Base-by-base conservation (phyloP, 495 filamentous ascomycete species). In the Neurospora sp. region DNA sequence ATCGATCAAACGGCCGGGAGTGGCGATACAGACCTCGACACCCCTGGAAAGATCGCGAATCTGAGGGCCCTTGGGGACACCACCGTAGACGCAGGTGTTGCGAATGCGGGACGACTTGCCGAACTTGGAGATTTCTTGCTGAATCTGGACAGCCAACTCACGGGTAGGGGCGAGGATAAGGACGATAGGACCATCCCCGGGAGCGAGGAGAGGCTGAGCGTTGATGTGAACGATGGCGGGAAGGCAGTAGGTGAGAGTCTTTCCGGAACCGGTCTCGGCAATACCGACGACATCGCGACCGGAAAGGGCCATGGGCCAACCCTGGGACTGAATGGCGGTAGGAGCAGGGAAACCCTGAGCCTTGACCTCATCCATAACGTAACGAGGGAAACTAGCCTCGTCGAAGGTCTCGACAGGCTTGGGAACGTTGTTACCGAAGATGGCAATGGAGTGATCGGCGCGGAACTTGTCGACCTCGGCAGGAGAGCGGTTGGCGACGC, bases 201-300 rank as follows among this genome's bases (percentile, higher is more conserved):
- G 94, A n/a, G 94, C 91, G 74, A 99, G 90, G 35, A 99, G 93
- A 74, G 96, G 96, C 85, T 99, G 96, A 40, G 96, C 96, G 82
- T 99, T 99, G 84, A 99, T 99, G 87, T 99, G 96, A 68, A 99
- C 96, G 76, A 99, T 99, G 73, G 96, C 94, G 61, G 96, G 96
- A 72, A 99, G 90, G 85, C 96, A 99, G 87, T 99, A 99, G 45
- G 94, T 97, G 72, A 99, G 87, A 0, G 96, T 99, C 91, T 99
- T 99, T 87, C 96, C 96, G 76, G 96, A 99, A 80, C 96, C 96
- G 44, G 96, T 99, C 87, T 99, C 96, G 79, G 96, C 96, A 84
- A 99, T 98, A 90, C 96, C 96, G 81, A 99, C 96, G 72, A 98
- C 96, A 81, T 99, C 96, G 76, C 96, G 95, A 83, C 96, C 96